These are phyloP conservation scores for Paramyrothecium roridum DNA, from an alignment of 2,329 filamentous ascomycete genomes.

Conservation along the genomic window DNA sequence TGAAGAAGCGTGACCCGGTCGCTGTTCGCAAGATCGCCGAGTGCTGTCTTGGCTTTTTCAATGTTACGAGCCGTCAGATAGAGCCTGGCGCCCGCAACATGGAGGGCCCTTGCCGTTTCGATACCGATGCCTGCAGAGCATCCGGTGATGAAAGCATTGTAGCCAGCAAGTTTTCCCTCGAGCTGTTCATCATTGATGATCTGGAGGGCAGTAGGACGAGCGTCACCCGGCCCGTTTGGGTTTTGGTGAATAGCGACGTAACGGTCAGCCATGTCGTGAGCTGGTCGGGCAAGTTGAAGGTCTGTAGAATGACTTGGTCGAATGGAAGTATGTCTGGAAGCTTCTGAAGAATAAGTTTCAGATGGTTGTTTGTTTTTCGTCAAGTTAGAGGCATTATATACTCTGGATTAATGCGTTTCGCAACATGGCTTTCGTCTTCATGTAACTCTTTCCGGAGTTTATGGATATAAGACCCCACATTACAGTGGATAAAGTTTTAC, in stretches of 20 bases:
- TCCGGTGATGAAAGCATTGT: conserved; percentile 41
- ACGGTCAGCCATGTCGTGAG: neutral
- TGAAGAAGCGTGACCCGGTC: conserved; percentile 13
- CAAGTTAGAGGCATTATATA: no score
- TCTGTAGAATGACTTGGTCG: no score
- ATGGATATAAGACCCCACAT: no score
- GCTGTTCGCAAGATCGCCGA: conserved; percentile 10
- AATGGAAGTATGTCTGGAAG: no score
- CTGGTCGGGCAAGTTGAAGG: no score
- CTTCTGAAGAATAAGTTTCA: no score
- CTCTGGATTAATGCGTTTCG: no score
- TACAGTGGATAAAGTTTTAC: no score
- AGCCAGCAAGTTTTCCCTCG: conserved; percentile 27
- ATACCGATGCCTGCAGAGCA: conserved; percentile 39
- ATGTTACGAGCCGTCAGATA: conserved; percentile 20
- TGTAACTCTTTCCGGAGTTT: no score
- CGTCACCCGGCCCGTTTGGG: conserved; percentile 30
- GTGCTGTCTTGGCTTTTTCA: conserved; percentile 15
- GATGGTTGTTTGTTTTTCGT: no score
- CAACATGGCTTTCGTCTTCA: no score
- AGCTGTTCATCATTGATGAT: conserved; percentile 32
- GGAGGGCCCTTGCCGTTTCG: conserved; percentile 40
- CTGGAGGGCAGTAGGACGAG: conserved; percentile 35
- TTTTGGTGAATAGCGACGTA: conserved; percentile 29
- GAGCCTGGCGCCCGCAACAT: conserved; percentile 27